phyloP scores from a whole-genome alignment of 139 green algal species.

The Micromonas commoda region DNA sequence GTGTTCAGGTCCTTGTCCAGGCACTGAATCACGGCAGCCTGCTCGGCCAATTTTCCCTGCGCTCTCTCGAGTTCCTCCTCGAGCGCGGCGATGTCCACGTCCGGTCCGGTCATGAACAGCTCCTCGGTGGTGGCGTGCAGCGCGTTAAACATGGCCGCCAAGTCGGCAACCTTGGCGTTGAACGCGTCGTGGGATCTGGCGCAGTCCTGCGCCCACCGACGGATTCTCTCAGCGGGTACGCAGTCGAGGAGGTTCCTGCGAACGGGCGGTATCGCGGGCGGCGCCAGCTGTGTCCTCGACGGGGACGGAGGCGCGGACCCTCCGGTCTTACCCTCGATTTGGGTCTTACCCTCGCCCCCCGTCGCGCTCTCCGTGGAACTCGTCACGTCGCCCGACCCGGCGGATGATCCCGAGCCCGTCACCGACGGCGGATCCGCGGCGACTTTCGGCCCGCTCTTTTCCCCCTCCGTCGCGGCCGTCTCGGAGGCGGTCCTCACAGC shows the following conservation, averaged over 20 bases:
- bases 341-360: too few relatives aligned
- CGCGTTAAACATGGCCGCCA: constrained; percentile 55
- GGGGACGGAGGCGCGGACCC: too few relatives aligned
- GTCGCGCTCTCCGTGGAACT: too few relatives aligned
- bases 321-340: too few relatives aligned
- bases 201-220: constrained; percentile 58
- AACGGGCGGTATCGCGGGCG: background rate
- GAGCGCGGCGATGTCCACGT: constrained; percentile 38
- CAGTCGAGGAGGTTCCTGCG: constrained; percentile 57
- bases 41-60: constrained; percentile 53
- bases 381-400: too few relatives aligned
- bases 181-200: constrained; percentile 52
- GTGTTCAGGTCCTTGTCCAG: constrained; percentile 50
- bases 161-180: constrained; percentile 59
- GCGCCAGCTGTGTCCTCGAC: background rate
- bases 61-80: constrained; percentile 65
- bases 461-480: constrained; percentile 11
- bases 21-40: constrained; percentile 36
- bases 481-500: too few relatives aligned
- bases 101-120: constrained; percentile 58
- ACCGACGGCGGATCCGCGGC: background rate
- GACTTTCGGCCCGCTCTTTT: background rate
- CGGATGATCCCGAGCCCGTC: too few relatives aligned
- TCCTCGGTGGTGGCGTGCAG: constrained; percentile 72
- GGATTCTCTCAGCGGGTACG: constrained; percentile 50